phyloP scores from a whole-genome alignment of 2,329 filamentous ascomycete species.

The Nothophoma quercina region DNA sequence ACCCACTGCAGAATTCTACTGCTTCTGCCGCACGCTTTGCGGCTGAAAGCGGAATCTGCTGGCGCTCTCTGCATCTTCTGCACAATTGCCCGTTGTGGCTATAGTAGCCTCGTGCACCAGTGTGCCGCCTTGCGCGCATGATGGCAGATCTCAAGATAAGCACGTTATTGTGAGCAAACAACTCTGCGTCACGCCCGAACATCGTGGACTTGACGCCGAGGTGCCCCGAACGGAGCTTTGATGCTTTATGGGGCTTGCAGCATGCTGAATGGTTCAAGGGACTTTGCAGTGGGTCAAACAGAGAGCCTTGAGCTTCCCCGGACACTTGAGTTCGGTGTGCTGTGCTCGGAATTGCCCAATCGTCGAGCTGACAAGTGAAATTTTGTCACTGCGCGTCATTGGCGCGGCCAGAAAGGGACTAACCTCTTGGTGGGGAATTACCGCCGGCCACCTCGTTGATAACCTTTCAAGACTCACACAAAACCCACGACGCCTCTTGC shows the following conservation, averaged over 20 bases:
- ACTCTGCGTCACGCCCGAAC: slow-evolving; percentile 16
- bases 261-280: slow-evolving; percentile 14
- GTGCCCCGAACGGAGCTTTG: slow-evolving; percentile 13
- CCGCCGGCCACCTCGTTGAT: slow-evolving; percentile 18
- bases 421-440: slow-evolving; percentile 7
- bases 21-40: slow-evolving; percentile 12
- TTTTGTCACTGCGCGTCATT: slow-evolving; percentile 27
- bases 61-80: slow-evolving; percentile 1
- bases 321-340: slow-evolving; percentile 12
- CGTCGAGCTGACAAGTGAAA: slow-evolving; percentile 15
- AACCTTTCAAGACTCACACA: slow-evolving; percentile 27
- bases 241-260: slow-evolving; percentile 7
- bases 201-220: slow-evolving; percentile 6
- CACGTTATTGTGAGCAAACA: slow-evolving; percentile 14
- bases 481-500: slow-evolving; percentile 18
- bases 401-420: slow-evolving; percentile 6
- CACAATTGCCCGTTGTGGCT: slow-evolving; percentile 7
- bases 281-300: slow-evolving; percentile 17
- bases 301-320: slow-evolving; percentile 13
- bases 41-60: slow-evolving; percentile 9
- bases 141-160: slow-evolving; percentile 16
- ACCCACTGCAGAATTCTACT: slow-evolving; percentile 20
- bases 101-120: slow-evolving; percentile 2
- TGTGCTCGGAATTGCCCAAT: slow-evolving; percentile 26
- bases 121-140: slow-evolving; percentile 2